phyloP scores from a whole-genome alignment of 2,329 filamentous ascomycete species.

The Alternaria brassicae region DNA sequence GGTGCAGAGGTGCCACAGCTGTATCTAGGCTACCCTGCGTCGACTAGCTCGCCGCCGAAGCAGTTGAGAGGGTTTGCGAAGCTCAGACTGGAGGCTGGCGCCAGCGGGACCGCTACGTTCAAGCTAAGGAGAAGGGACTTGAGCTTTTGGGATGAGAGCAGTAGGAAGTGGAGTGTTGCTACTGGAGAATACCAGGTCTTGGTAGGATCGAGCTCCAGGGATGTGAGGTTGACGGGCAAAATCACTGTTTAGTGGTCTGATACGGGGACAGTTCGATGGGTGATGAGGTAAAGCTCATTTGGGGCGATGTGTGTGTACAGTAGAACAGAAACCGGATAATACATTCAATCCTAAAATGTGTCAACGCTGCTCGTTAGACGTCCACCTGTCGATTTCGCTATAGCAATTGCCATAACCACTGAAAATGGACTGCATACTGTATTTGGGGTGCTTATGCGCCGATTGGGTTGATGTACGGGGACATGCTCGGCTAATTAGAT shows the following conservation, averaged over 20 bases:
- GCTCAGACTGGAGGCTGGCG: conserved; percentile 40
- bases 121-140: conserved; percentile 47
- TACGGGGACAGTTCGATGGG: not conserved
- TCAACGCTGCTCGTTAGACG: not conserved
- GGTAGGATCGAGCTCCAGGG: conserved; percentile 48
- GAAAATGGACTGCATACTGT: not conserved
- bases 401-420: too few species aligned
- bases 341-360: not conserved
- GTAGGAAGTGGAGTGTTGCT: conserved; percentile 45
- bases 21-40: conserved; percentile 46
- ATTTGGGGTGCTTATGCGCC: not conserved
- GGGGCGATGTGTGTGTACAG: too few species aligned
- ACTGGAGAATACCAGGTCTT: conserved; percentile 42
- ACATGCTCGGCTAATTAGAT: not conserved
- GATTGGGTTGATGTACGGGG: not conserved
- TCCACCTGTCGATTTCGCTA: not conserved
- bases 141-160: conserved; percentile 47
- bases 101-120: conserved; percentile 43
- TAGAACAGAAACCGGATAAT: too few species aligned
- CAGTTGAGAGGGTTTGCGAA: conserved; percentile 50
- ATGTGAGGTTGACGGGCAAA: conserved; percentile 44
- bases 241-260: conserved; percentile 36
- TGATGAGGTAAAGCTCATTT: not conserved
- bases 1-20: conserved; percentile 51
- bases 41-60: conserved; percentile 40